Conservation (phyloP, 139 green algal species). For the Tetradesmus obliquus region DNA sequence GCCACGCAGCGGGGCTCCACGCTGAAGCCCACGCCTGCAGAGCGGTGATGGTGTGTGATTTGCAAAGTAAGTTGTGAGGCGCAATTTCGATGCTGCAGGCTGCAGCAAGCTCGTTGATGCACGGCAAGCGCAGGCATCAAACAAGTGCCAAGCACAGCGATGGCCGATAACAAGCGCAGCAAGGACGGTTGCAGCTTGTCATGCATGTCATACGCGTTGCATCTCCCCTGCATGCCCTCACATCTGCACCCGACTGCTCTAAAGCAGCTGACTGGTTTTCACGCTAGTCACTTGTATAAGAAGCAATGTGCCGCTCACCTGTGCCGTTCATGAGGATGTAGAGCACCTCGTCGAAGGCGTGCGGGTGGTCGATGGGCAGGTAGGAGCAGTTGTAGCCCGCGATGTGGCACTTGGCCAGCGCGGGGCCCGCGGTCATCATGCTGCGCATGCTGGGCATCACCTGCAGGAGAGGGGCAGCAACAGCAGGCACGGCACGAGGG, state of each 20-base stretch:
- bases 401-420: slow-evolving; percentile 55
- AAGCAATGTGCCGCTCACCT: slow-evolving; percentile 15
- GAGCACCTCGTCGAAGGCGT: slow-evolving; percentile 58
- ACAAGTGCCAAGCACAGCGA: too few relatives aligned
- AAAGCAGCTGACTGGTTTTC: too few relatives aligned
- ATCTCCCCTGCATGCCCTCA: too few relatives aligned
- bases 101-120: too few relatives aligned
- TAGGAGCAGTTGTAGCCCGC: slow-evolving; percentile 88
- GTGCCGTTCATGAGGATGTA: slow-evolving; percentile 43
- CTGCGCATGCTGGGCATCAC: slow-evolving; percentile 60
- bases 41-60: slow-evolving; percentile 37
- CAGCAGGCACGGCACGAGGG: too few relatives aligned
- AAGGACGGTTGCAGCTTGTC: too few relatives aligned
- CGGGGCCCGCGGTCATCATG: slow-evolving; percentile 59
- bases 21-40: slow-evolving; percentile 57
- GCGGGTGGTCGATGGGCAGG: slow-evolving; percentile 80
- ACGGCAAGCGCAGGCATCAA: too few relatives aligned
- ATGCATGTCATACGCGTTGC: too few relatives aligned
- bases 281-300: not conserved
- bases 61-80: slow-evolving; percentile 22
- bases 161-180: too few relatives aligned
- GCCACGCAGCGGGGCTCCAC: slow-evolving; percentile 52
- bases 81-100: too few relatives aligned
- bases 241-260: too few relatives aligned
- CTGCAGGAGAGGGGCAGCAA: slow-evolving; percentile 5